Conservation (phyloP, 345 rosid genomes). For the Crucihimalaya himalaica region DNA sequence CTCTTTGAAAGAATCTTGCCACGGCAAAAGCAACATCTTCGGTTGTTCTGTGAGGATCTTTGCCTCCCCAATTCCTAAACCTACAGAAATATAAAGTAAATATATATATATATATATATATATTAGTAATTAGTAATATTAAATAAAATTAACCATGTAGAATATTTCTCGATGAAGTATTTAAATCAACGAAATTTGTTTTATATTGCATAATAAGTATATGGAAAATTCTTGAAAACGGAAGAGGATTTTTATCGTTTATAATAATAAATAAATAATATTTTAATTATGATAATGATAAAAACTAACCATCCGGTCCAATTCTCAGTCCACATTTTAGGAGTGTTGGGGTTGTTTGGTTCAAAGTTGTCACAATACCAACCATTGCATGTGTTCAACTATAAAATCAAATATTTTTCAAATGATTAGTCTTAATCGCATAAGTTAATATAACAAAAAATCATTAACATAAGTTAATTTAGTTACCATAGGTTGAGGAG, state of each 20-base stretch:
- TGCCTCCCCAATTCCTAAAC: constrained; percentile 59
- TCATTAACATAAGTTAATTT: not conserved
- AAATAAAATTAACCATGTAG: not conserved
- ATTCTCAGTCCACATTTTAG: constrained; percentile 71
- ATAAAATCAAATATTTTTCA: not conserved
- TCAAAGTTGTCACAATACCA: constrained; percentile 51
- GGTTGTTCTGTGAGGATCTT: constrained; percentile 52
- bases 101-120: too few relatives aligned
- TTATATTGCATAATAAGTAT: too few relatives aligned
- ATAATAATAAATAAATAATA: not conserved
- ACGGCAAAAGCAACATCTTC: constrained; percentile 67
- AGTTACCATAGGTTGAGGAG: constrained; percentile 53
- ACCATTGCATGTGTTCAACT: constrained; percentile 63
- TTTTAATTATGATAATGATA: not conserved
- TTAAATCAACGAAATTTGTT: too few relatives aligned
- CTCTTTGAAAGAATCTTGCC: constrained; percentile 55
- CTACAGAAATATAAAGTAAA: constrained; percentile 27
- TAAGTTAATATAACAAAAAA: not conserved
- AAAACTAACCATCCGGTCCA: constrained; percentile 65
- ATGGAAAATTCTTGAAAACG: too few relatives aligned
- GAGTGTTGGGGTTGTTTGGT: constrained; percentile 46
- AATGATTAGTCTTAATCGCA: not conserved
- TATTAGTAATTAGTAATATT: not conserved
- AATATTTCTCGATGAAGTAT: not conserved
- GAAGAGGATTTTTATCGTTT: too few relatives aligned